Evolutionary conservation across 257 asterid genomes (phyloP), one percentile per base, ranked within the genome.

Genomic region (Rauvolfia tetraphylla): DNA sequence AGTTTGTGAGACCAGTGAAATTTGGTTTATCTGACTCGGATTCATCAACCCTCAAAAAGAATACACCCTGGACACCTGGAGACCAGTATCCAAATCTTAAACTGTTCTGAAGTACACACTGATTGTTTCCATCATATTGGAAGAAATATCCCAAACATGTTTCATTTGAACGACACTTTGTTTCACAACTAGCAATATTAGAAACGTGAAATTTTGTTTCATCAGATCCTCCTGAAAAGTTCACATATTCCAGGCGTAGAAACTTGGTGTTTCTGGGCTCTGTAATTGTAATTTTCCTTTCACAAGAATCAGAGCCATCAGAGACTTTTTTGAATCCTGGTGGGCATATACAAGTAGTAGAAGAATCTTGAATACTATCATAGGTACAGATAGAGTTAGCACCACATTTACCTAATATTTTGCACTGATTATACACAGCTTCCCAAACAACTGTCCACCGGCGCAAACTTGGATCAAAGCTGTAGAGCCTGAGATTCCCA

Each of bases 31-130:
- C 90, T 1, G n/a, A 81, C 57, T 93, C 98, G 18, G 83, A 80
- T 71, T 34, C 57, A 74, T 91, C 93, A 18, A 91, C 96, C 81
- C 91, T 90, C 86, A 93, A 62, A 69, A 81, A 93, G 89, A 85
- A 85, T 59, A 79, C 90, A 8, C 75, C 74, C 62, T 86, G 86
- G 0, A 86, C 75, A 2, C 81, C 87, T 0, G 97, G 98, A 48
- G 98, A 90, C 97, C 97, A 91, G 36, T 76, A 86, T 38, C 97
- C 98, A 79, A 85, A 76, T 53, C 76, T 8, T 84, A 93, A 83
- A 48, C 53, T 86, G 31, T 72, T 92, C 80, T 87, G 89, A 71
- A 91, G 86, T 59, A 86, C 82, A 80, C 98, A 91, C 72, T 33
- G 85, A 73, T 87, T 86, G 1, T 86, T 78, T 3, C 97, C 98